A percentile compares a stretch with the other conserved stretches of the same genome.
These are phyloP conservation scores for Termitomyces titanicus DNA, from an alignment of 768 basidiomycete genomes.

Conservation along the genomic window DNA sequence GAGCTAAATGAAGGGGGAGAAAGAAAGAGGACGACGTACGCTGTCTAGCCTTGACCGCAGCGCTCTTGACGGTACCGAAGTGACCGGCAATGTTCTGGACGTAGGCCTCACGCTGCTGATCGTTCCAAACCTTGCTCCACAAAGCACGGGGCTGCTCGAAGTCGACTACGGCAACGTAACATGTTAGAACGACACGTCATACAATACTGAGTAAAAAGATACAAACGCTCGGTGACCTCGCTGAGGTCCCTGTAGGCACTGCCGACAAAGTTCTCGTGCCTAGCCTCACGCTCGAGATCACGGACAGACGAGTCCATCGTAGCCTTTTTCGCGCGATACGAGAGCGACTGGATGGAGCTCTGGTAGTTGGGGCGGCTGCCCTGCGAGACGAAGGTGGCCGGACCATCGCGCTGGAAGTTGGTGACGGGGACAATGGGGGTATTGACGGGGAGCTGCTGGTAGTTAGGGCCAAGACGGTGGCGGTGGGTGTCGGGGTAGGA, in stretches of 20 bases:
- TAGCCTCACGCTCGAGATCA: conserved; percentile 34
- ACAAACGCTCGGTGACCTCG: conserved; percentile 77
- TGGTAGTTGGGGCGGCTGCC: conserved; percentile 87
- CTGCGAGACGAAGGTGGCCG: conserved; percentile 67
- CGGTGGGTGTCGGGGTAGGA: conserved; percentile 91
- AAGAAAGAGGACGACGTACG: conserved; percentile 41
- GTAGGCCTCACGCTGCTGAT: conserved; percentile 55
- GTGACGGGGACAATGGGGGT: conserved; percentile 65
- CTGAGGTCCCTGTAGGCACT: conserved; percentile 65
- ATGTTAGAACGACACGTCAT: background rate
- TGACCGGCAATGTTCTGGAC: conserved; percentile 67
- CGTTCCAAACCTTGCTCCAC: conserved; percentile 65
- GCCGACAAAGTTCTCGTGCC: conserved; percentile 77
- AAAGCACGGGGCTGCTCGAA: conserved; percentile 80
- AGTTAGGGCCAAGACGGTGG: conserved; percentile 78
- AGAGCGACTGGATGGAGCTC: conserved; percentile 69
- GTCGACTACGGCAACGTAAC: conserved; percentile 47
- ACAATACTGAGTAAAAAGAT: conserved; percentile 9
- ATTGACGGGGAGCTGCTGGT: conserved; percentile 88
- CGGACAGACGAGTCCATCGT: conserved; percentile 39
- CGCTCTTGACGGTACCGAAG: conserved; percentile 57
- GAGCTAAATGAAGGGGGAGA: background rate
- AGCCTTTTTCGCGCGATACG: conserved; percentile 50
- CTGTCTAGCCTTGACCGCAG: conserved; percentile 57
- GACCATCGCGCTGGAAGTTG: conserved; percentile 93